These are phyloP conservation scores for Solanum corneliomulleri DNA, from an alignment of 257 asterid genomes.

Conservation along the genomic window DNA sequence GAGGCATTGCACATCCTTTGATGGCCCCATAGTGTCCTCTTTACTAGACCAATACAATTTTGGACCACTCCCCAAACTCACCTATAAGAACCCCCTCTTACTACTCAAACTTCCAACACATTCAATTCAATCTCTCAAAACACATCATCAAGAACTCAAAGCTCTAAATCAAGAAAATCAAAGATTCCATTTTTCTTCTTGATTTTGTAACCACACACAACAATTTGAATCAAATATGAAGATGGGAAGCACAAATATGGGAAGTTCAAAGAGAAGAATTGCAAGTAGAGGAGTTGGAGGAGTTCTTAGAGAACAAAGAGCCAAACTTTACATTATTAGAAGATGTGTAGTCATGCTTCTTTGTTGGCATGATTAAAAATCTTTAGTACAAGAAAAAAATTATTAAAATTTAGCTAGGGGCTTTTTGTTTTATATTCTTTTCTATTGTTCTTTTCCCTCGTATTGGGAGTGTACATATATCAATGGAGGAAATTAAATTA, in stretches of 20 bases:
- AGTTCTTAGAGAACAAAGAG: constrained; percentile 66
- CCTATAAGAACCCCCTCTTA: constrained; percentile 27
- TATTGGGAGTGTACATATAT: constrained; percentile 16
- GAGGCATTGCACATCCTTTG: constrained; percentile 58
- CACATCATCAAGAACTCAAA: background rate
- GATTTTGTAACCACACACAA: background rate
- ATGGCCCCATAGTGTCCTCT: constrained; percentile 53
- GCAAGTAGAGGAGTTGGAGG: constrained; percentile 81
- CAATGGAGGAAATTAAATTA: background rate
- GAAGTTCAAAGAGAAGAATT: constrained; percentile 46
- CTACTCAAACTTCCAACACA: background rate
- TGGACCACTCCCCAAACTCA: constrained; percentile 23
- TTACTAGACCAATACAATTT: constrained; percentile 38
- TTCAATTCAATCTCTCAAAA: background rate
- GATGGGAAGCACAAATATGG: constrained; percentile 9
- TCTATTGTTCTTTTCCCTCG: background rate
- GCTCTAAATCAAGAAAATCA: background rate
- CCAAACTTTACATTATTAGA: constrained; percentile 65
- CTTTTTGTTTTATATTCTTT: background rate
- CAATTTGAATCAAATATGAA: constrained; percentile 39
- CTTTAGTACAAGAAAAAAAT: no score
- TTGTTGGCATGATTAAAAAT: constrained; percentile 49
- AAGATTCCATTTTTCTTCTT: background rate
- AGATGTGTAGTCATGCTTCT: constrained; percentile 89
- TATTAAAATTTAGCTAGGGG: background rate